Conservation (phyloP, 1,139 yeast species). For the Wickerhamomyces sp. region DNA sequence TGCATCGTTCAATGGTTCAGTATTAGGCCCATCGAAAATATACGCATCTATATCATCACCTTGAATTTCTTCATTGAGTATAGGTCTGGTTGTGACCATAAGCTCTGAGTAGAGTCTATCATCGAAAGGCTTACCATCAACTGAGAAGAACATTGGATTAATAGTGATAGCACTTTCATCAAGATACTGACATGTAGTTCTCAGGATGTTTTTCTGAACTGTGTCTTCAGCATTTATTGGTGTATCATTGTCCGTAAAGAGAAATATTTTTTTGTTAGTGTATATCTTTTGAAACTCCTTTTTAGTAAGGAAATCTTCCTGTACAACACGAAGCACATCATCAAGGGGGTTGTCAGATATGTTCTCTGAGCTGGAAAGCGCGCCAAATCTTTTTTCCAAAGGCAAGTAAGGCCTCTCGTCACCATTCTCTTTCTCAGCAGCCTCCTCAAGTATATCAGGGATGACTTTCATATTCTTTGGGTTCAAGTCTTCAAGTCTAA, state of each 20-base stretch:
- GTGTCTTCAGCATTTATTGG: conserved; percentile 38
- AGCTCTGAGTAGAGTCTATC: conserved; percentile 51
- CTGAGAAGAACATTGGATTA: conserved; percentile 58
- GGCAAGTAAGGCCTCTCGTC: conserved; percentile 18
- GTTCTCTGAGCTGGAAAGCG: conserved; percentile 11
- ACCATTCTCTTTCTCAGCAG: conserved; percentile 4
- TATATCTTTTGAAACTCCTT: conserved; percentile 30
- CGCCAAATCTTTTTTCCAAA: conserved; percentile 15
- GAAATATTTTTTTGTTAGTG: conserved; percentile 39
- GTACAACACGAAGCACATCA: conserved; percentile 29
- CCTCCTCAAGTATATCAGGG: conserved; percentile 32
- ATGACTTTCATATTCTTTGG: conserved; percentile 34
- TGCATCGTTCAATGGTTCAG: conserved; percentile 40
- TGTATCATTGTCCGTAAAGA: conserved; percentile 56
- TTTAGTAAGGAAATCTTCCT: conserved; percentile 31
- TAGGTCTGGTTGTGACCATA: conserved; percentile 34
- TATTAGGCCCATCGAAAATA: conserved; percentile 31
- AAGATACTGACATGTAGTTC: conserved; percentile 58
- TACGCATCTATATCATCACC: conserved; percentile 11
- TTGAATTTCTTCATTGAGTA: conserved; percentile 13
- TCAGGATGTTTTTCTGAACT: conserved; percentile 36
- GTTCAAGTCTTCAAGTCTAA: conserved; percentile 36
- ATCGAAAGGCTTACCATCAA: conserved; percentile 38
- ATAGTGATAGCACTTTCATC: conserved; percentile 47
- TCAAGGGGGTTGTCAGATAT: conserved; percentile 25